Base-by-base conservation (phyloP, 768 basidiomycete genomes). In the Podaxis mareebaensis region DNA sequence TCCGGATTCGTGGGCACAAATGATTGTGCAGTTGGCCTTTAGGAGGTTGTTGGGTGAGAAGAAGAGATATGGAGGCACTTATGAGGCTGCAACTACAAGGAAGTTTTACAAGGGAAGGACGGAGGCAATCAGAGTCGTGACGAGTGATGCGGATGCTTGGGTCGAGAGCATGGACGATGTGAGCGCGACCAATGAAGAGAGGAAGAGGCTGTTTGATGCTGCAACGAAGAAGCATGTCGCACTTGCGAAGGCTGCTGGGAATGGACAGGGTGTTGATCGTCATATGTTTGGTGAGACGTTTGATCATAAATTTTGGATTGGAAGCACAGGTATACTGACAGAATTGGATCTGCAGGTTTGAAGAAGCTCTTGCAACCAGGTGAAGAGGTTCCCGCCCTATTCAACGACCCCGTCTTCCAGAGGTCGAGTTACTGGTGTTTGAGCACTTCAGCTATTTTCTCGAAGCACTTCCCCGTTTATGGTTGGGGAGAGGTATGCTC, bases 1-100 rank as follows among this genome's bases (percentile, higher is more conserved):
- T 46, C 96, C 96, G 2, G 96, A 98, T 71, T 91, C 91, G 28
- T 97, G 95, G 94, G 89, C 92, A 52, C 96, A 98, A 77, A 87
- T 97, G 84, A 78, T 95, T 70, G 82, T 96, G 55, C 96, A 98
- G 73, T 78, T 98, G 52, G 96, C 95, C 5, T 95, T 95, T 74
- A 84, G 81, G 62, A 85, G 95, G 0, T 81, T 94, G 38, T 75
- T 88, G 33, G 79, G 81, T 44, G 67, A 73, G n/a, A 74, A 80
- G 40, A 78, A 81, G 77, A 74, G 86, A 65, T 77, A 78, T 30
- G 94, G 92, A 2, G 92, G 85, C 4, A 95, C 94, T n/a, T 98
- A 98, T 72, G 96, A 98, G 76, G 91, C 93, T 61, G 95, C 95
- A 38, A 89, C 92, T 65, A 95, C 94, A n/a, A 83, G 96, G 36